Evolutionary conservation across 2,329 filamentous ascomycete species (phyloP).

Genomic region (Xylariaceae sp.): DNA sequence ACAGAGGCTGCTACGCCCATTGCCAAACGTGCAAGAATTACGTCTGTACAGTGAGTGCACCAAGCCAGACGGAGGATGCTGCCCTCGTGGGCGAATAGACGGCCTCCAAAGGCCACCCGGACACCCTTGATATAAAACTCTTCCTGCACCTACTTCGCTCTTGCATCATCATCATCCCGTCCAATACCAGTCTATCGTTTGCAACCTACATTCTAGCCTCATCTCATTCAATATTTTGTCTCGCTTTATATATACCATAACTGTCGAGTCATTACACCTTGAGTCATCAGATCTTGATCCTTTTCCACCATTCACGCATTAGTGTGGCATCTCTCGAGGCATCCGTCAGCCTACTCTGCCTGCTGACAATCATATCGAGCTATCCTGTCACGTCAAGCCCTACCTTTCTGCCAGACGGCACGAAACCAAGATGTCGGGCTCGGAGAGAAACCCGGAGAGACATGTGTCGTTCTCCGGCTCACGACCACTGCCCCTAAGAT

Average conservation of each 20-base stretch:
- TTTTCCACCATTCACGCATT: neutral
- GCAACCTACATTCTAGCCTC: neutral
- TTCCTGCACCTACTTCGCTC: neutral
- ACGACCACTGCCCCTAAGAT: neutral
- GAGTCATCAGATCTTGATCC: neutral
- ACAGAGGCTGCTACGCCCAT: neutral
- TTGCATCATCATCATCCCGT: neutral
- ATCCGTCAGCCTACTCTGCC: neutral
- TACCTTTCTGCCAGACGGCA: too few species aligned
- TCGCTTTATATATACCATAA: neutral
- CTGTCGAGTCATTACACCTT: neutral
- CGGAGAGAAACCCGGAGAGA: neutral
- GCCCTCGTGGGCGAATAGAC: neutral
- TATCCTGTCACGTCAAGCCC: neutral
- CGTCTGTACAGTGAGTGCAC: neutral
- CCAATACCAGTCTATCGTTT: neutral
- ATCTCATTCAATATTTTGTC: neutral
- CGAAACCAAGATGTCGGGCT: neutral
- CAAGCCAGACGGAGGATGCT: neutral
- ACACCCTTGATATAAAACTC: neutral
- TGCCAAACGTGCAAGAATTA: neutral
- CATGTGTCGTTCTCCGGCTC: neutral
- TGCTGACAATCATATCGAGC: neutral
- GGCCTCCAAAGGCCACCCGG: neutral
- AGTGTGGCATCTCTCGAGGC: neutral